These are phyloP conservation scores for Rhododendron vialii DNA, from an alignment of 148 eudicot species.

Conservation along the genomic window DNA sequence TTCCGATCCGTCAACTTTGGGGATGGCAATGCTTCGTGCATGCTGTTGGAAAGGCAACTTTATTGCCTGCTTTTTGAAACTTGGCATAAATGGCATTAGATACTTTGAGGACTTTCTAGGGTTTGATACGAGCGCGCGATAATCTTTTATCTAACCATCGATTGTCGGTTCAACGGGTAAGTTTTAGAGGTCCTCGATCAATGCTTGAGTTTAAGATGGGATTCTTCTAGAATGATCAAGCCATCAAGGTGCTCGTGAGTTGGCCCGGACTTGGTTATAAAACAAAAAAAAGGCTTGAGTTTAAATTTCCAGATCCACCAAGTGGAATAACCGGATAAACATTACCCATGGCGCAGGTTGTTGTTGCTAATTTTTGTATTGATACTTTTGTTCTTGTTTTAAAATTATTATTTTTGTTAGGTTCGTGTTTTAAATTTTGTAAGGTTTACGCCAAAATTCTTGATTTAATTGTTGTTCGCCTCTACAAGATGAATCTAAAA, in stretches of 20 bases:
- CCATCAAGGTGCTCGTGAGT: no score
- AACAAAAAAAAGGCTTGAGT: background rate
- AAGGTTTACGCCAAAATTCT: no score
- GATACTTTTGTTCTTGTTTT: background rate
- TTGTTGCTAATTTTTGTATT: no score
- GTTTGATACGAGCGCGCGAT: background rate
- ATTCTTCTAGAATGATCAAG: background rate
- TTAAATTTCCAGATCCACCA: background rate
- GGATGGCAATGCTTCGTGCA: slow-evolving; percentile 1
- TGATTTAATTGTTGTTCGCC: no score
- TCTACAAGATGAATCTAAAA: no score
- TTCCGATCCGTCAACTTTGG: background rate
- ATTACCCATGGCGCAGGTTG: no score
- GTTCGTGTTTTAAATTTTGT: background rate
- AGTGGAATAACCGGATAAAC: no score
- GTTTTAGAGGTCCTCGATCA: background rate
- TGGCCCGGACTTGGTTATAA: background rate
- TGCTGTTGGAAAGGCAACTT: background rate
- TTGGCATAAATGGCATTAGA: background rate
- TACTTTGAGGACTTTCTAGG: background rate
- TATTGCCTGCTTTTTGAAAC: background rate
- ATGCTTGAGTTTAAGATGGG: background rate
- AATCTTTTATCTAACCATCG: background rate
- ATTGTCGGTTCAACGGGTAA: background rate
- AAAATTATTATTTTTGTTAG: no score